A percentile compares a stretch with the other conserved stretches of the same genome.
phyloP scores from a whole-genome alignment of 768 basidiomycete genomes.

The Floccularia luteovirens region DNA sequence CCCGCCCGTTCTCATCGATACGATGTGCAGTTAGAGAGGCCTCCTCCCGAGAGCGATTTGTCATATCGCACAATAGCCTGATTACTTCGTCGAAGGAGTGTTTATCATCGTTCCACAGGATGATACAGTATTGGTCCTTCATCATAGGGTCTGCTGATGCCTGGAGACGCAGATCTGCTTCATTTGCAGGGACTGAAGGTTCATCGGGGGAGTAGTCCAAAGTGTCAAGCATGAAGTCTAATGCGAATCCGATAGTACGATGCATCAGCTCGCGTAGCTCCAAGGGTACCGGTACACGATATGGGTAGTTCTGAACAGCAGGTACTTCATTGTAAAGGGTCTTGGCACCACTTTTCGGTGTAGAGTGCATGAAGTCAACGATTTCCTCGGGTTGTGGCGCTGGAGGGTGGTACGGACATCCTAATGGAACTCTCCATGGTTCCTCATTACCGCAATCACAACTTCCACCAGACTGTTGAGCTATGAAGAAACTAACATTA shows the following conservation, averaged over 20 bases:
- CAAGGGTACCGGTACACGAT: slow-evolving; percentile 46
- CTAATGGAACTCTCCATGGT: slow-evolving; percentile 67
- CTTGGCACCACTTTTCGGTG: slow-evolving; percentile 20
- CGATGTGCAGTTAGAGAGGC: slow-evolving; percentile 47
- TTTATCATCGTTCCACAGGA: slow-evolving; percentile 97
- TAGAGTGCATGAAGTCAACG: slow-evolving; percentile 10
- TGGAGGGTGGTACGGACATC: slow-evolving; percentile 74
- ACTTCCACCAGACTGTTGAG: slow-evolving; percentile 86
- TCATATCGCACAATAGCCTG: slow-evolving; percentile 56
- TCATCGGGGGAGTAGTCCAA: slow-evolving; percentile 81
- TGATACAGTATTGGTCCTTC: slow-evolving; percentile 73
- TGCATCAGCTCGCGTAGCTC: slow-evolving; percentile 72
- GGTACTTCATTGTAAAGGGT: slow-evolving; percentile 46
- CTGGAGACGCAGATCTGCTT: slow-evolving; percentile 65
- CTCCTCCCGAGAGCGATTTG: slow-evolving; percentile 44
- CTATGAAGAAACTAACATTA: slow-evolving; percentile 90
- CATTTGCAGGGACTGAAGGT: slow-evolving; percentile 53
- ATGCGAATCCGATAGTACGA: slow-evolving; percentile 63
- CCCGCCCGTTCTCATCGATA: slow-evolving; percentile 77
- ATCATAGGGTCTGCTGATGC: slow-evolving; percentile 73
- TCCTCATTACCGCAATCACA: slow-evolving; percentile 94
- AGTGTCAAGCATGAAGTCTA: slow-evolving; percentile 81
- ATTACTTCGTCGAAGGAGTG: slow-evolving; percentile 90
- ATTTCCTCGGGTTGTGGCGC: slow-evolving; percentile 13
- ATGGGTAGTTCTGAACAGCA: slow-evolving; percentile 52